Conservation (phyloP, 2,329 filamentous ascomycete species). For the Harringtonia aguacate region DNA sequence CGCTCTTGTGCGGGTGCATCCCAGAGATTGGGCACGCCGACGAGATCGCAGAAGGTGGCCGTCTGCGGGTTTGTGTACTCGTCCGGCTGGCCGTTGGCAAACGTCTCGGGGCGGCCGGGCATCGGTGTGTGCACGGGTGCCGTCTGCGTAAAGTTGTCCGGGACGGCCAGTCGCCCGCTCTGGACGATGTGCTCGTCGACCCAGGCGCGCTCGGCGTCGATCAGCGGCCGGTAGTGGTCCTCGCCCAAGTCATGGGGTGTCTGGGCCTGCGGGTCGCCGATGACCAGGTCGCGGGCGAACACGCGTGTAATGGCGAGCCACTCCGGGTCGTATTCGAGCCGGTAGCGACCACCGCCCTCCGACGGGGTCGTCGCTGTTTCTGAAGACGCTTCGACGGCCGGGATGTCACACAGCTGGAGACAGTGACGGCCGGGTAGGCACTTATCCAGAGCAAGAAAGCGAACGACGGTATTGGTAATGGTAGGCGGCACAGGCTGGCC, state of each 20-base stretch:
- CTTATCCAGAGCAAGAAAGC: conserved; percentile 88
- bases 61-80: conserved; percentile 90
- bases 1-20: conserved; percentile 63
- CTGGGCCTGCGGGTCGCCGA: conserved; percentile 45
- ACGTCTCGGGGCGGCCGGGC: conserved; percentile 32
- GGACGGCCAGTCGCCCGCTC: conserved; percentile 53
- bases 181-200: conserved; percentile 64
- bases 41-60: conserved; percentile 63
- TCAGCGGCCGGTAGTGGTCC: conserved; percentile 53
- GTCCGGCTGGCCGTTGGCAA: conserved; percentile 47
- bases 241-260: conserved; percentile 56
- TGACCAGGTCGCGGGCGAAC: conserved; percentile 54
- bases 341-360: conserved; percentile 28
- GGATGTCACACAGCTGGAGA: conserved; percentile 63
- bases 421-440: conserved; percentile 72
- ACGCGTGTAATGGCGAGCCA: conserved; percentile 90
- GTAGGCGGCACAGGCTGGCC: conserved; percentile 55
- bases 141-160: conserved; percentile 66
- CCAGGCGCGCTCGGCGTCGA: conserved; percentile 67
- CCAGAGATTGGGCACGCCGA: conserved; percentile 69
- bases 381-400: not conserved
- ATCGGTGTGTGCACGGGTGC: conserved; percentile 57
- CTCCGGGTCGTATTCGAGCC: conserved; percentile 76
- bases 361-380: not conserved
- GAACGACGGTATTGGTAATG: conserved; percentile 69